Evolutionary conservation across 768 basidiomycete genomes (phyloP).

Genomic region (Clitopilus hobsonii): DNA sequence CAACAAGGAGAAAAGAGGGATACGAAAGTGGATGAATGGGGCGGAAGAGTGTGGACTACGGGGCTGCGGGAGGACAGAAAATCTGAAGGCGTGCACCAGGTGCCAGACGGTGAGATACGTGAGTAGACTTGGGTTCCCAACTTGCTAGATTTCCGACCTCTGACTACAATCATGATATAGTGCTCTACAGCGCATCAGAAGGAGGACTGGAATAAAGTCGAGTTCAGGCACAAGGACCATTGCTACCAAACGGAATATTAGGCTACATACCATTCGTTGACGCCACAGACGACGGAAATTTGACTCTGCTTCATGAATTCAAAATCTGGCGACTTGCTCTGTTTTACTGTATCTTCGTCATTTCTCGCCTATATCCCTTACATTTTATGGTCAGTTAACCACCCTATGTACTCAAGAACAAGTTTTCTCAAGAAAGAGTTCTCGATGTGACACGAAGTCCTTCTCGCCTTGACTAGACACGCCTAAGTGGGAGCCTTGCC

Average conservation of each 20-base stretch:
- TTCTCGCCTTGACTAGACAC: no score
- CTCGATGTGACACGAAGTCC: no score
- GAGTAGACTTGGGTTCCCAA: background rate
- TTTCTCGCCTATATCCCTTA: no score
- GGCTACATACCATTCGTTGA: no score
- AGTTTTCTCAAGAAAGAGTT: no score
- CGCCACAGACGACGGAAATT: background rate
- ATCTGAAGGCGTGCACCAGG: background rate
- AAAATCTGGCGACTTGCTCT: background rate
- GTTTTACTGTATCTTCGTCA: no score
- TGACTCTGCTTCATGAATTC: background rate
- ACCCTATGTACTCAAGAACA: no score
- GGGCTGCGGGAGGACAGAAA: background rate
- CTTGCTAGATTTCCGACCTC: background rate
- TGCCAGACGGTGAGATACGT: background rate
- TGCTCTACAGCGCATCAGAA: background rate
- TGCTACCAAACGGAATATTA: background rate
- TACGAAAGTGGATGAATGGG: background rate
- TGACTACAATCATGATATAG: no score
- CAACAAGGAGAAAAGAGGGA: background rate
- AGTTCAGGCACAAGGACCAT: background rate
- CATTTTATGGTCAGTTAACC: no score
- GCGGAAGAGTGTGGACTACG: background rate
- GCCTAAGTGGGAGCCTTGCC: no score
- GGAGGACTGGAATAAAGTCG: background rate